Conservation (phyloP, 2,329 filamentous ascomycete species). For the Cytospora schulzeri region DNA sequence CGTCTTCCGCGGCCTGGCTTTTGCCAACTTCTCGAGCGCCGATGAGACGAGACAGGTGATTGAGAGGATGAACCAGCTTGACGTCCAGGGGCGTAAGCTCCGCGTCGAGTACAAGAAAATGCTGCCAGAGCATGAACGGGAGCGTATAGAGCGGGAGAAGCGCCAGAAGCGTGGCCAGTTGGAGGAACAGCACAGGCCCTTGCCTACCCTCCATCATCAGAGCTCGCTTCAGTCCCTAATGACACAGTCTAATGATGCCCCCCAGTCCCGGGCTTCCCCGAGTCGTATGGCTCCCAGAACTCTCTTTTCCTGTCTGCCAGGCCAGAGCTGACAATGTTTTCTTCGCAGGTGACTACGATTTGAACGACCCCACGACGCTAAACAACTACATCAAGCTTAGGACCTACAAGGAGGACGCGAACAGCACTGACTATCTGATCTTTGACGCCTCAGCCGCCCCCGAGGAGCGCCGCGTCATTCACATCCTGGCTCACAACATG, state of each 20-base stretch:
- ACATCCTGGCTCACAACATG: constrained; percentile 95
- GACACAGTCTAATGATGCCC: constrained; percentile 63
- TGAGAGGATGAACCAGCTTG: constrained; percentile 91
- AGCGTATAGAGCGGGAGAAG: constrained; percentile 96
- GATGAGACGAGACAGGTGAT: constrained; percentile 94
- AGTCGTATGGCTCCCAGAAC: constrained; percentile 43
- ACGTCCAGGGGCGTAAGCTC: constrained; percentile 90
- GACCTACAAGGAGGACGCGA: constrained; percentile 25
- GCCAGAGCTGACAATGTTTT: neutral
- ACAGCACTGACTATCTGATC: constrained; percentile 71
- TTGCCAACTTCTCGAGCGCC: constrained; percentile 96
- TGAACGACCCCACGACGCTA: constrained; percentile 87
- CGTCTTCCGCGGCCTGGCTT: constrained; percentile 92
- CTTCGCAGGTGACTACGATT: constrained; percentile 50
- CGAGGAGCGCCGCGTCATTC: constrained; percentile 83
- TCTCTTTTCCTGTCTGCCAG: too few relatives aligned
- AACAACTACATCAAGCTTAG: constrained; percentile 86
- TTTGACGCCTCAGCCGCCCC: constrained; percentile 82
- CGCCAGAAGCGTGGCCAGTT: constrained; percentile 92
- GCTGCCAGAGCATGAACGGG: constrained; percentile 90
- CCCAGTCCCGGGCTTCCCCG: constrained; percentile 52
- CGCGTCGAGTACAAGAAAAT: constrained; percentile 99
- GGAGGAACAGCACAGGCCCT: constrained; percentile 88
- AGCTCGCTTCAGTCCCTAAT: constrained; percentile 80
- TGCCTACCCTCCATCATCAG: constrained; percentile 74